Evolutionary conservation across 116 monocot species (phyloP).

Genomic region (Dioscorea cayenensis): DNA sequence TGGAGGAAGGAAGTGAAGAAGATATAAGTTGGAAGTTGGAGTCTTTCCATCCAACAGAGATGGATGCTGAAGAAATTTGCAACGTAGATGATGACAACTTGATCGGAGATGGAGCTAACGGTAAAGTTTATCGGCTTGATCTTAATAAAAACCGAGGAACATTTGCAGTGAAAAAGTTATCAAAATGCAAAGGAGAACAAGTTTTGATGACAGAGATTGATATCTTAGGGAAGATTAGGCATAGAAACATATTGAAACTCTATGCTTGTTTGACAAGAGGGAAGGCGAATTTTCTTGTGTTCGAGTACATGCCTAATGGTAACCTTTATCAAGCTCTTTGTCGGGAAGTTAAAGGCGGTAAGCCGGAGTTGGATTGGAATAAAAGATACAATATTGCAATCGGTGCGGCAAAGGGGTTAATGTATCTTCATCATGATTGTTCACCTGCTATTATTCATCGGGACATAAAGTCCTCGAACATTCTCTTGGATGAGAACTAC

Average conservation of each 20-base stretch:
- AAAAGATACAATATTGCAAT: constrained; percentile 19
- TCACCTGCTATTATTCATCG: constrained; percentile 70
- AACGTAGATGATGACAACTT: constrained; percentile 43
- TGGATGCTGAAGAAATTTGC: constrained; percentile 61
- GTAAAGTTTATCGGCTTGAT: constrained; percentile 14
- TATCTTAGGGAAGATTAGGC: constrained; percentile 14
- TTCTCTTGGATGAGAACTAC: constrained; percentile 71
- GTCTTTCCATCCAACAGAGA: constrained; percentile 58
- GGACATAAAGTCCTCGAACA: constrained; percentile 80
- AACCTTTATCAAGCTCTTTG: constrained; percentile 11
- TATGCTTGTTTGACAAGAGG: constrained; percentile 8
- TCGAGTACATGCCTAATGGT: constrained; percentile 25
- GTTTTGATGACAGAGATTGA: constrained; percentile 13
- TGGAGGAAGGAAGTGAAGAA: constrained; percentile 20
- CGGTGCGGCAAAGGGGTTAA: constrained; percentile 21
- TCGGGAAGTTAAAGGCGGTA: constrained; percentile 25
- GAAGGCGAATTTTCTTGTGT: constrained; percentile 12
- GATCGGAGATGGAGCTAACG: constrained; percentile 14
- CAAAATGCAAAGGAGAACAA: constrained; percentile 1
- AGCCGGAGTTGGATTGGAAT: constrained; percentile 11
- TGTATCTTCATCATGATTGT: constrained; percentile 66
- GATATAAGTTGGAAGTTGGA: constrained; percentile 49
- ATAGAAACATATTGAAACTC: constrained; percentile 30
- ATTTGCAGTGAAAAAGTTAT: constrained; percentile 24
- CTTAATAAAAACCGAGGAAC: constrained; percentile 7